phyloP scores from a whole-genome alignment of 805 yeast species.

The Komagataella populi region DNA sequence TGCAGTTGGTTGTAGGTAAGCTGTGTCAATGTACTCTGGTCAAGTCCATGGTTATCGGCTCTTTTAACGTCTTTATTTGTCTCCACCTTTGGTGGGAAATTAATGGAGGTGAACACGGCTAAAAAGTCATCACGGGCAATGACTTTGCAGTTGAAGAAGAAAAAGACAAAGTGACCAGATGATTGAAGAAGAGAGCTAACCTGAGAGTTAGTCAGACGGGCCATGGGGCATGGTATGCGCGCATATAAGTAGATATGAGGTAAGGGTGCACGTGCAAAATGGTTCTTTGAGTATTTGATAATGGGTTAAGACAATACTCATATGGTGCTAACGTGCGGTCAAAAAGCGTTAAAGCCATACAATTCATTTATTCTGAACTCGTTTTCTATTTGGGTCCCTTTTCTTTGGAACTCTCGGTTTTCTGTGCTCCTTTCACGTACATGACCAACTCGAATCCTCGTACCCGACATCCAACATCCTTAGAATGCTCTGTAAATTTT shows the following conservation, averaged over 20 bases:
- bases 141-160: background rate
- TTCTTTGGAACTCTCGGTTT: background rate
- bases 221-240: background rate
- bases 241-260: background rate
- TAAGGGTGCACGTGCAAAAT: background rate
- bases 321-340: too few species aligned
- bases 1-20: conserved; percentile 24
- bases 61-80: background rate
- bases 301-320: too few species aligned
- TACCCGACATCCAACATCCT: background rate
- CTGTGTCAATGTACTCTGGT: conserved; percentile 8
- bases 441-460: background rate
- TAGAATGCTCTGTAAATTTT: background rate
- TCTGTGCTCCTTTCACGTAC: background rate
- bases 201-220: background rate
- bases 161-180: background rate
- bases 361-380: too few species aligned
- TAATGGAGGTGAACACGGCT: conserved; percentile 4
- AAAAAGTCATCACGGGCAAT: background rate
- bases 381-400: background rate
- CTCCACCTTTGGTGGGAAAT: background rate
- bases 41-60: conserved; percentile 1
- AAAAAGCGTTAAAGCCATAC: too few species aligned
- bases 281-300: too few species aligned
- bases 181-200: background rate